A percentile compares a stretch with the other conserved stretches of the same genome.
Conservation (phyloP, 176 grass and related monocot species). For the Aegilops tauschii region DNA sequence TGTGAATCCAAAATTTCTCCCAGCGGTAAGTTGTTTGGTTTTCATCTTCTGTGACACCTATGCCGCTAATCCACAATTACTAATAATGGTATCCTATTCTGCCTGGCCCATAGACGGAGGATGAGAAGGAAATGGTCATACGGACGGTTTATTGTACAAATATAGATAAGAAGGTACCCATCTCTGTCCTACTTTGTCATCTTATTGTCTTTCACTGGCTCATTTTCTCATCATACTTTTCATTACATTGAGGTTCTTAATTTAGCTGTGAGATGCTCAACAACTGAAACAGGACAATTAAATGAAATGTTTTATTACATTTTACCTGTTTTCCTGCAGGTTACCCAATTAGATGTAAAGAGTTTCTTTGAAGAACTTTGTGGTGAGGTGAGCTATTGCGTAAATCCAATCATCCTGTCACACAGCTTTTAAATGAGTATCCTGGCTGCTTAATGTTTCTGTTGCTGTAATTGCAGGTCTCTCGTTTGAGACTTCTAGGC, state of each 20-base stretch:
- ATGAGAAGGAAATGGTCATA: conserved; percentile 97
- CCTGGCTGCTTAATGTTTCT: conserved; percentile 3
- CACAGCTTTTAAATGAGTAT: not conserved
- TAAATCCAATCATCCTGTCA: not conserved
- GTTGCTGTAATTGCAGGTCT: conserved; percentile 48
- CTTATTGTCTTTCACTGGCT: not conserved
- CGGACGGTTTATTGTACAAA: conserved; percentile 98
- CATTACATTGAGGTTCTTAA: conserved; percentile 10
- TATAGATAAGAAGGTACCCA: conserved; percentile 87
- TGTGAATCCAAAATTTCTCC: conserved; percentile 99
- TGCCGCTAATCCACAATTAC: conserved; percentile 20
- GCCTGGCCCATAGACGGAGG: conserved; percentile 50
- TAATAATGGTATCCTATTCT: conserved; percentile 30
- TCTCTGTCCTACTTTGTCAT: not conserved
- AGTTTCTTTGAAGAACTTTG: conserved; percentile 82
- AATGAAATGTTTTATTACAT: conserved; percentile 11
- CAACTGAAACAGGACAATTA: not conserved
- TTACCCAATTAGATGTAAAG: conserved; percentile 86
- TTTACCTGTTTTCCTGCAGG: conserved; percentile 39
- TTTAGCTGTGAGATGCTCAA: not conserved
- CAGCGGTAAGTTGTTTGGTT: conserved; percentile 44
- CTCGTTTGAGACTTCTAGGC: conserved; percentile 84
- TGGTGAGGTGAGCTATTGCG: conserved; percentile 62
- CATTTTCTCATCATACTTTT: not conserved
- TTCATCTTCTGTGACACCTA: not conserved